Evolutionary conservation across 345 rosid species (phyloP).

Genomic region (thale cress (Arabidopsis thaliana)): DNA sequence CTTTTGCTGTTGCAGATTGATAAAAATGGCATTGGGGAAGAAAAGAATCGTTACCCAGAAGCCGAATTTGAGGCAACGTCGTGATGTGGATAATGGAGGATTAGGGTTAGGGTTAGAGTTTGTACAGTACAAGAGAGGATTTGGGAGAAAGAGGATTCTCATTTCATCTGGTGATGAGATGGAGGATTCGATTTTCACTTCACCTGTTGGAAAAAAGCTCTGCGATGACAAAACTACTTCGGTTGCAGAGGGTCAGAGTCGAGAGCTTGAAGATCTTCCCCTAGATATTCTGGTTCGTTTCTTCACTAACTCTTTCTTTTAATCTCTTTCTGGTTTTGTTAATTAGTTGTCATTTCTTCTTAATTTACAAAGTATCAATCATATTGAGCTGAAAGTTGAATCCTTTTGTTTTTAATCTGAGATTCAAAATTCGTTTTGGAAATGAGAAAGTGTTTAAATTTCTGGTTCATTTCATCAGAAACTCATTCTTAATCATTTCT

Average conservation of each 20-base stretch:
- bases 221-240: constrained; percentile 49
- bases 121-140: constrained; percentile 57
- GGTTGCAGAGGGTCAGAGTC: constrained; percentile 37
- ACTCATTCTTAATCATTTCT: neutral
- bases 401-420: neutral
- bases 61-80: constrained; percentile 38
- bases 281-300: constrained; percentile 75
- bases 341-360: neutral
- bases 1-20: constrained; percentile 3
- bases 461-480: too few relatives aligned
- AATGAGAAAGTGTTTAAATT: too few relatives aligned
- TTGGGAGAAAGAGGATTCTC: constrained; percentile 76
- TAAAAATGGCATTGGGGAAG: constrained; percentile 59
- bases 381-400: neutral
- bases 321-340: neutral
- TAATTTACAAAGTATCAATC: neutral
- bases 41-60: constrained; percentile 49
- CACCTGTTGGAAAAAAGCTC: constrained; percentile 35
- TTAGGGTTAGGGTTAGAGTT: constrained; percentile 53
- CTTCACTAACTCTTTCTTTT: neutral
- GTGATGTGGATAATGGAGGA: constrained; percentile 31
- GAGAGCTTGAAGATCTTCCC: constrained; percentile 62
- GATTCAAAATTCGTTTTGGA: neutral
- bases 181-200: constrained; percentile 32
- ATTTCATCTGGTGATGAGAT: constrained; percentile 47